Conservation (phyloP, 2,329 filamentous ascomycete genomes). For the Botrytis deweyae region DNA sequence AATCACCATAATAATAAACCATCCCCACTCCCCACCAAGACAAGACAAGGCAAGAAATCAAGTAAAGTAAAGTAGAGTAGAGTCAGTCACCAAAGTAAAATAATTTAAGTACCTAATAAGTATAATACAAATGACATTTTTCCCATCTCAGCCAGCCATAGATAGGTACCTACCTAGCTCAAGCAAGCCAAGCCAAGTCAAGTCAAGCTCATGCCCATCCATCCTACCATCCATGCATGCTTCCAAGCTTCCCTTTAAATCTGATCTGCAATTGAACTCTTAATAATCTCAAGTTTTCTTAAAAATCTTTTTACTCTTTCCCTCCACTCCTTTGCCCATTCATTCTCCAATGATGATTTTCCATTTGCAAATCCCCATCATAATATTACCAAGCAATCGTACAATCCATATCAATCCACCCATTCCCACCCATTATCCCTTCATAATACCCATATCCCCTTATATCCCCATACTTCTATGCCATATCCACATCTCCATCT, state of each 20-base stretch:
- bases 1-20: too few species aligned
- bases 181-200: too few species aligned
- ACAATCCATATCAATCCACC: not conserved
- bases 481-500: constrained; percentile 50
- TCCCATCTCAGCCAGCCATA: not conserved
- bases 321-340: not conserved
- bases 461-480: not conserved
- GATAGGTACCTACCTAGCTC: not conserved
- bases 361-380: not conserved
- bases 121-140: not conserved
- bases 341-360: not conserved
- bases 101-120: not conserved
- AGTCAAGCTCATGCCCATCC: not conserved
- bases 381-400: constrained; percentile 11
- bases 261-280: not conserved
- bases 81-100: not conserved
- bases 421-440: not conserved
- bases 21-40: too few species aligned
- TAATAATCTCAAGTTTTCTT: not conserved
- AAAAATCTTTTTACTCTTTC: not conserved
- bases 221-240: not conserved
- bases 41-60: too few species aligned
- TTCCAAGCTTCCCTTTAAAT: not conserved
- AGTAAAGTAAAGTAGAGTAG: not conserved
- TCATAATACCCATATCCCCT: not conserved